Evolutionary conservation across 2,329 filamentous ascomycete genomes (phyloP).

Genomic region (Cryphonectria naterciae): DNA sequence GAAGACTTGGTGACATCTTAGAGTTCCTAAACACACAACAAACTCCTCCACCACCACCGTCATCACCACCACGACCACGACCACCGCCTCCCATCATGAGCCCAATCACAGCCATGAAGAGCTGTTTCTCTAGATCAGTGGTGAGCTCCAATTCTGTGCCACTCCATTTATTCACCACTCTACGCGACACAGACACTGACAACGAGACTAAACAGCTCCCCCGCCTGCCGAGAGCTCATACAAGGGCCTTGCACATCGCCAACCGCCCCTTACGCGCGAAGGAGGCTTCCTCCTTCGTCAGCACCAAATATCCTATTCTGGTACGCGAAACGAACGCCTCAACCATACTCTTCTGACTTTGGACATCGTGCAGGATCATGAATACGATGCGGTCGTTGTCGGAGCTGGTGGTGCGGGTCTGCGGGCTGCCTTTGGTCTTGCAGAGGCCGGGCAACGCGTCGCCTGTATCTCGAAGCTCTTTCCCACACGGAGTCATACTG

Average conservation of each 20-base stretch:
- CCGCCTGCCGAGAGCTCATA: conserved; percentile 21
- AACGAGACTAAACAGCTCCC: neutral
- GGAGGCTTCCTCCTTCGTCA: conserved; percentile 86
- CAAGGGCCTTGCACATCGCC: conserved; percentile 60
- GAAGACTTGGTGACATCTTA: too few species aligned
- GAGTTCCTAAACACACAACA: too few species aligned
- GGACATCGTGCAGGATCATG: conserved; percentile 71
- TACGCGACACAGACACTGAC: too few species aligned
- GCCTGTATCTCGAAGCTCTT: conserved; percentile 88
- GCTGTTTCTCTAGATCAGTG: too few species aligned
- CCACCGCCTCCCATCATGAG: too few species aligned
- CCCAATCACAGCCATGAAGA: too few species aligned
- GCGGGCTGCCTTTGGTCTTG: conserved; percentile 82
- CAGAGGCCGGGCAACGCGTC: conserved; percentile 84
- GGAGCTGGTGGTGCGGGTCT: conserved; percentile 82
- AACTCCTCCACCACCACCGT: too few species aligned
- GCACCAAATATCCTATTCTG: conserved; percentile 92
- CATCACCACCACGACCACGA: too few species aligned
- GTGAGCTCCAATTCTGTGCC: too few species aligned
- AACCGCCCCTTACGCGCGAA: conserved; percentile 87
- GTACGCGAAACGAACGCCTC: conserved; percentile 48
- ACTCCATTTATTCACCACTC: too few species aligned
- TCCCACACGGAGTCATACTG: conserved; percentile 83
- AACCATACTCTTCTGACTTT: conserved; percentile 5
- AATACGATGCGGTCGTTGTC: conserved; percentile 97